These are phyloP conservation scores for Coffea eugenioides DNA, from an alignment of 257 asterid species.

Conservation along the genomic window DNA sequence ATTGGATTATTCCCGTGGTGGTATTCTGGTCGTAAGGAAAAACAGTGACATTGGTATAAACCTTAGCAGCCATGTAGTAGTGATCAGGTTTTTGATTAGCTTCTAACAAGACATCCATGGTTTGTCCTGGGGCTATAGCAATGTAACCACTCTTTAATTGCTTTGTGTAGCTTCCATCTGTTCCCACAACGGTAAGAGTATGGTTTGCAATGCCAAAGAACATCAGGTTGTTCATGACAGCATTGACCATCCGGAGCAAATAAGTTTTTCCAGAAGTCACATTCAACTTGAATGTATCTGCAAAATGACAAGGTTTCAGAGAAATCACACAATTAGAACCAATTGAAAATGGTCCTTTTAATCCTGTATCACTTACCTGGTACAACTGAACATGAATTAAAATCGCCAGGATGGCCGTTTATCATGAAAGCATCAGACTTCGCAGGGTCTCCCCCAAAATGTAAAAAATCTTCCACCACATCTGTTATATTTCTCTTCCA, in stretches of 20 bases:
- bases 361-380: no score
- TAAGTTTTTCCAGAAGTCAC: slow-evolving; percentile 41
- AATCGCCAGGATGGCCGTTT: slow-evolving; percentile 75
- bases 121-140: slow-evolving; percentile 51
- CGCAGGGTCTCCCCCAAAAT: slow-evolving; percentile 50
- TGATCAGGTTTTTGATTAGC: slow-evolving; percentile 33
- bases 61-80: slow-evolving; percentile 58
- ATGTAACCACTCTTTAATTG: slow-evolving; percentile 37
- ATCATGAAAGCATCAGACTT: slow-evolving; percentile 63
- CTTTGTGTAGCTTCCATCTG: slow-evolving; percentile 60
- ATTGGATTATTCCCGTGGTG: slow-evolving; percentile 48
- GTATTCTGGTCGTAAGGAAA: slow-evolving; percentile 42
- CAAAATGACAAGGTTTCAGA: no score
- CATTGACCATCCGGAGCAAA: slow-evolving; percentile 49
- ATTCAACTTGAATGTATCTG: slow-evolving; percentile 35
- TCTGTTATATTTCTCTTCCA: slow-evolving; percentile 56
- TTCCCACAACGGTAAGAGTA: slow-evolving; percentile 50
- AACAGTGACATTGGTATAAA: slow-evolving; percentile 27
- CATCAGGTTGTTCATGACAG: slow-evolving; percentile 51
- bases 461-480: slow-evolving; percentile 39
- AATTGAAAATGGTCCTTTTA: no score
- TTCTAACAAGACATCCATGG: slow-evolving; percentile 47
- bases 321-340: no score
- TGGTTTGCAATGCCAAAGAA: slow-evolving; percentile 54
- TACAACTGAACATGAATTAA: no score